Evolutionary conservation across 1,284 basidiomycete genomes (phyloP), one percentile per base, ranked within the genome.

Genomic region (Trametes pubescens): DNA sequence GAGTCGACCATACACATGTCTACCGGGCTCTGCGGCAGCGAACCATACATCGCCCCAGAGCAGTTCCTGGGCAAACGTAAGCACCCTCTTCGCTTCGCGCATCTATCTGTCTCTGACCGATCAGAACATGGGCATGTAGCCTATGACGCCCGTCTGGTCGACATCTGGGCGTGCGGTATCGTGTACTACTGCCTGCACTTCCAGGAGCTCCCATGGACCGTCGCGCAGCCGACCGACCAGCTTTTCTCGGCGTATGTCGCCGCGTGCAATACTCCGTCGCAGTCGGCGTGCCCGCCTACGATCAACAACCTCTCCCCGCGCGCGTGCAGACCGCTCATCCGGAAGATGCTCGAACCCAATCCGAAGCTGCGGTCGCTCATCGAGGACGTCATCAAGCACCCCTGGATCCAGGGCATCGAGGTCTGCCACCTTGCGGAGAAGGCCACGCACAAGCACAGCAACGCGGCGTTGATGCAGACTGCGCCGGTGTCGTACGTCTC

Each of bases 181-280:
- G 96, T 99, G 67, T 99, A 98, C 80, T 99, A 99, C 82, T 99
- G 97, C 82, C 88, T 99, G 77, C 94, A 96, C 79, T 97, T 97
- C 82, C 93, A 95, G 76, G 96, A 98, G 77, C 85, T 98, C 57
- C 96, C 97, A 0, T 99, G 98, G 97, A 90, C 96, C 61, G 94
- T 95, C 13, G 97, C 97, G 38, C 96, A 98, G 76, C 79, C 81
- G 38, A 82, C 88, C 3, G 97, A 99, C 74, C 80, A 87, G 7
- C 88, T 97, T 13, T 99, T 96, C 77, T 84, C 90, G 6, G 83
- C 92, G 8, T 99, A 98, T 75, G 85, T 87, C 3, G 76, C 86
- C n/a, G 88, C 91, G 1, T 98, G 84, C 76, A 77, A 69, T 46
- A 78, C 81, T 35, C 71, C 78, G 22, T 69, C 75, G 48, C 76